Conservation (phyloP, 1,284 basidiomycete species). For the Ceratobasidium sp. region DNA sequence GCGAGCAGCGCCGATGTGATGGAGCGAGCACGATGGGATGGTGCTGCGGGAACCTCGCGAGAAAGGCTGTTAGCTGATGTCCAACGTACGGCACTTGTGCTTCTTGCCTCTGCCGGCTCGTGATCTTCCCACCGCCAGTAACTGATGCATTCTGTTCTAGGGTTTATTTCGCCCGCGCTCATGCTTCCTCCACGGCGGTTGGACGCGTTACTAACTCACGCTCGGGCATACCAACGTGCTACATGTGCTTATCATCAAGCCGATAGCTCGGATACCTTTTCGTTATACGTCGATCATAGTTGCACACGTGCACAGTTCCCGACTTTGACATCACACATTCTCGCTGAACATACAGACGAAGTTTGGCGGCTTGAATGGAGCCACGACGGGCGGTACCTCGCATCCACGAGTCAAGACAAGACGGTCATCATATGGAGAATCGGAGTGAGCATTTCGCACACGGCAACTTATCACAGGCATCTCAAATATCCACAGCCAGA, state of each 20-base stretch:
- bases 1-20: conserved; percentile 86
- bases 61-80: conserved; percentile 80
- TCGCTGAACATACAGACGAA: conserved; percentile 90
- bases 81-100: conserved; percentile 72
- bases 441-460: conserved; percentile 66
- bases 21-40: conserved; percentile 89
- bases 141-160: conserved; percentile 60
- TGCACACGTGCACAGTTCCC: conserved; percentile 89
- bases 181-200: conserved; percentile 95
- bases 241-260: conserved; percentile 85
- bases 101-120: conserved; percentile 18
- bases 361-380: conserved; percentile 98
- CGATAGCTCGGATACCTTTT: conserved; percentile 71
- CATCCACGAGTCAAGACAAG: conserved; percentile 89
- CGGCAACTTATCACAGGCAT: conserved; percentile 33
- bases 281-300: conserved; percentile 87
- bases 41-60: conserved; percentile 84
- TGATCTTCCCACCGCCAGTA: neutral
- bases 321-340: conserved; percentile 82
- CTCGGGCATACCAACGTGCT: conserved; percentile 81
- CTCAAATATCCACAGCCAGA: conserved; percentile 60
- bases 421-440: conserved; percentile 91
- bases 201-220: conserved; percentile 87
- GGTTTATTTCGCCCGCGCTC: conserved; percentile 86
- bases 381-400: conserved; percentile 86